These are phyloP conservation scores for Tilletia caries DNA, from an alignment of 1,284 basidiomycete species.

Conservation along the genomic window DNA sequence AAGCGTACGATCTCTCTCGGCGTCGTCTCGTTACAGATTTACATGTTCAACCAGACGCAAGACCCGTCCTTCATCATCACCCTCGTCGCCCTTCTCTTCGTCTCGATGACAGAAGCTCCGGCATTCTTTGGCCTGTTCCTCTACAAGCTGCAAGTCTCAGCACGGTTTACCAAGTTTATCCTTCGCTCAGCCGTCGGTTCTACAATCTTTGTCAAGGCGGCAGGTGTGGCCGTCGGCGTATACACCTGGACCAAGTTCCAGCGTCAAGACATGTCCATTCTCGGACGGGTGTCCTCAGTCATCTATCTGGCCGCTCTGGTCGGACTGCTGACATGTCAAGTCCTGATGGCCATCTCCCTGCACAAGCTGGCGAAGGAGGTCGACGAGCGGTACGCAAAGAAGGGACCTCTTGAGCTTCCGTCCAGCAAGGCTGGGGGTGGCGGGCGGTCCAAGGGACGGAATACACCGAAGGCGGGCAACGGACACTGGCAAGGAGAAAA, in stretches of 20 bases:
- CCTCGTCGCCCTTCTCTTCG: not conserved
- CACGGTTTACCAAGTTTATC: conserved; percentile 5
- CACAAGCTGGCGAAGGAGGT: conserved; percentile 3
- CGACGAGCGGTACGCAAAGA: conserved; percentile 10
- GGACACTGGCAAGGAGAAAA: not conserved
- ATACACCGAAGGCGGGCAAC: not conserved
- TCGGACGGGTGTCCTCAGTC: not conserved
- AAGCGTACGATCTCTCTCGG: not conserved
- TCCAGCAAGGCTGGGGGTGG: not conserved
- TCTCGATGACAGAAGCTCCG: conserved; percentile 2
- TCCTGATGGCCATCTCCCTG: not conserved
- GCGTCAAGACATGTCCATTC: not conserved
- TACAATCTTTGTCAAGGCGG: conserved; percentile 7
- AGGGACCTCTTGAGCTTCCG: not conserved
- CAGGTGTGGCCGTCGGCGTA: not conserved
- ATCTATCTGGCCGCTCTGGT: conserved; percentile 1
- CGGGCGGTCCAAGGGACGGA: not conserved
- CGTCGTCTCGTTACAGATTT: conserved; percentile 4
- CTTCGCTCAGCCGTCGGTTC: not conserved
- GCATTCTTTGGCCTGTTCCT: conserved; percentile 1
- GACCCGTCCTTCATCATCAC: conserved; percentile 12
- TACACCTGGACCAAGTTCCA: conserved; percentile 11
- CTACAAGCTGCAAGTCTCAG: conserved; percentile 1
- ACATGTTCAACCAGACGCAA: conserved; percentile 8
- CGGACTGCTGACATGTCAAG: conserved; percentile 1